Base-by-base conservation (phyloP, 441 rosid species). In the Eruca vesicaria region DNA sequence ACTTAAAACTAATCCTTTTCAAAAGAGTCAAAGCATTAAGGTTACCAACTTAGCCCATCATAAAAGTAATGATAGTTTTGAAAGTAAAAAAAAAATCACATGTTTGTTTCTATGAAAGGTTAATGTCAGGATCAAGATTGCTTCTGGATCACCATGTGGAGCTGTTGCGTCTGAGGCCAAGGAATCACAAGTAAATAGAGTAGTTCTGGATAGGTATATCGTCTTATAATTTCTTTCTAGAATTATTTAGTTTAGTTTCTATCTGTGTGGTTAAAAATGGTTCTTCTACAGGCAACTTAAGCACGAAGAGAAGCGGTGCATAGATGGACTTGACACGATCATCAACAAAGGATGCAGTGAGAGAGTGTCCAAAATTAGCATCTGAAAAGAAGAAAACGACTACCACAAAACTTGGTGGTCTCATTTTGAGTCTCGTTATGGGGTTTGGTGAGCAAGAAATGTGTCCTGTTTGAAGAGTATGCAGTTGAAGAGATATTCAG, bases 1-100 rank as follows among this genome's bases (percentile, higher is more conserved):
- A 26, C 4, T 36, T 38, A 38, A 38, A 12, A 38, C 45, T 4
- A 12, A 38, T 12, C n/a, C 45, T 38, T 38, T 38, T 38, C 2
- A 36, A n/a, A 3, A 2, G 29, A 2, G 29, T 26, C 97, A 53
- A 91, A 91, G n/a, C n/a, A n/a, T n/a, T 71, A 95, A 95, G 88
- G 99, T 88, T 63, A 10, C 23, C 11, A 19, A 33, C 45, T 19
- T 61, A 19, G 16, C 26, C 48, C 86, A 1, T 89, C 36, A 35
- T 1, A 7, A 31, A 32, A 11, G 35, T 16, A 8, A 50, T 35
- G 32, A 29, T 5, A 38, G 2, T 19, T 9, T 31, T 56, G 19
- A 74, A 66, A 57, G 29, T 65, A 15, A 19, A 23, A 23, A 18
- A 35, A 0, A 18, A 1, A 18, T 33, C 68, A 41, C 21, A 64